These are phyloP conservation scores for Dryadomyces sulphureus DNA, from an alignment of 2,329 filamentous ascomycete species.

Conservation along the genomic window DNA sequence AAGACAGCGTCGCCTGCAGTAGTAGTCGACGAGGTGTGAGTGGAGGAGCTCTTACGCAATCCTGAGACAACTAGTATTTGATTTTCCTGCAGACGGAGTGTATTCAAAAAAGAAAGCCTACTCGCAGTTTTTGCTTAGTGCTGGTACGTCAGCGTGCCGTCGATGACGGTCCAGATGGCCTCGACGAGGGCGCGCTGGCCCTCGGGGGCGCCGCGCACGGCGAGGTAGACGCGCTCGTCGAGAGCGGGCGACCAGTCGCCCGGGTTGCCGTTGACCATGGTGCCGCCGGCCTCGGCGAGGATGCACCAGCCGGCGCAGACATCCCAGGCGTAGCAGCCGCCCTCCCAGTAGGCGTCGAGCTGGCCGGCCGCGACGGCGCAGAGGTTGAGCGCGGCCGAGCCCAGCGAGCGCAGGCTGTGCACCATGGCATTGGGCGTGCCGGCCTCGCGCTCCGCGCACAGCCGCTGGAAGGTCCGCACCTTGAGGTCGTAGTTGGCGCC, in stretches of 20 bases:
- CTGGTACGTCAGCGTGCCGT: slow-evolving; percentile 29
- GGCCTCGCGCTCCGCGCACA: slow-evolving; percentile 38
- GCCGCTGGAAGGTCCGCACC: slow-evolving; percentile 46
- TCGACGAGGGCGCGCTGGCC: slow-evolving; percentile 48
- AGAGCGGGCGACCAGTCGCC: slow-evolving; percentile 52
- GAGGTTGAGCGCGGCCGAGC: slow-evolving; percentile 61
- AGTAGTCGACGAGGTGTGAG: too few relatives aligned
- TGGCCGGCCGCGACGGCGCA: slow-evolving; percentile 57
- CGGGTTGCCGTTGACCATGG: slow-evolving; percentile 58
- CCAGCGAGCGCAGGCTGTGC: slow-evolving; percentile 55
- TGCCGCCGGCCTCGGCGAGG: slow-evolving; percentile 57
- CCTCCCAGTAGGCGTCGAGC: slow-evolving; percentile 68
- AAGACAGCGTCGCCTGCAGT: too few relatives aligned
- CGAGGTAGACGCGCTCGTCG: slow-evolving; percentile 47
- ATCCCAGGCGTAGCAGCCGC: slow-evolving; percentile 75
- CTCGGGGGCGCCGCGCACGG: slow-evolving; percentile 41
- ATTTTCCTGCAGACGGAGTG: too few relatives aligned
- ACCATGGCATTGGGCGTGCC: slow-evolving; percentile 49
- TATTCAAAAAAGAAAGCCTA: too few relatives aligned
- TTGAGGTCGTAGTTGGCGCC: slow-evolving; percentile 61
- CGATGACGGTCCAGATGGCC: slow-evolving; percentile 48
- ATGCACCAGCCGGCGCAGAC: slow-evolving; percentile 73
- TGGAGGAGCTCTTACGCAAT: too few relatives aligned
- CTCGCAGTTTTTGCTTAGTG: slow-evolving; percentile 10
- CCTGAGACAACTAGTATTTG: too few relatives aligned